Evolutionary conservation across 2,329 filamentous ascomycete species (phyloP).

Genomic region (Diaporthe sp.): DNA sequence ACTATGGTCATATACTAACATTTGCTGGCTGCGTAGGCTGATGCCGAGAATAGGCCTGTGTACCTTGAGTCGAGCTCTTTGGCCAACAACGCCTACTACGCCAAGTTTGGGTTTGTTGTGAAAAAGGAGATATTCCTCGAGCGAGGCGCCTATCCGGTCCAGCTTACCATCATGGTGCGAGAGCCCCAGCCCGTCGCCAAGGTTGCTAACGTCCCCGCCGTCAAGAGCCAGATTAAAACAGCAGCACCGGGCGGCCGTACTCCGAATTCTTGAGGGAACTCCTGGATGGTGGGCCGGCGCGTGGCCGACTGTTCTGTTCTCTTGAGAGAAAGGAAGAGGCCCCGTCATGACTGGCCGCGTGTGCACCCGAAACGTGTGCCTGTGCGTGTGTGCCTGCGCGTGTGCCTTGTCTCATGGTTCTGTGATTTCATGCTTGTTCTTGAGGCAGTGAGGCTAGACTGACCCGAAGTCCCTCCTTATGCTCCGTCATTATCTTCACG

Average conservation of each 20-base stretch:
- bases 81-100: conserved; percentile 77
- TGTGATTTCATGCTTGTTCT: conserved; percentile 11
- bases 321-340: background rate
- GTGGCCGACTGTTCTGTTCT: conserved; percentile 10
- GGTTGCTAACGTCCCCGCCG: conserved; percentile 42
- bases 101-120: conserved; percentile 78
- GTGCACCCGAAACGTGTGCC: background rate
- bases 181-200: conserved; percentile 64
- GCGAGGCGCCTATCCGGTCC: conserved; percentile 67
- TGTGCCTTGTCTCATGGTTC: background rate
- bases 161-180: conserved; percentile 84
- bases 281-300: background rate
- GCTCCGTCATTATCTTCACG: conserved; percentile 22
- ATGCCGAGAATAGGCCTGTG: conserved; percentile 72
- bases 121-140: conserved; percentile 72
- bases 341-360: conserved; percentile 1
- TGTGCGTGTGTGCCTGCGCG: background rate
- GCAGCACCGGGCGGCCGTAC: background rate
- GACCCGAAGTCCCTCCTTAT: conserved; percentile 11
- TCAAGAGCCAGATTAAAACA: conserved; percentile 29
- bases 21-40: conserved; percentile 65
- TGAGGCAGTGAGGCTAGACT: background rate
- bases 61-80: conserved; percentile 83
- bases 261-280: conserved; percentile 2
- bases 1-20: background rate